A percentile compares a stretch with the other conserved stretches of the same genome.
Conservation (phyloP, 1,139 yeast species). For the Lodderomyces orthopsilosis region DNA sequence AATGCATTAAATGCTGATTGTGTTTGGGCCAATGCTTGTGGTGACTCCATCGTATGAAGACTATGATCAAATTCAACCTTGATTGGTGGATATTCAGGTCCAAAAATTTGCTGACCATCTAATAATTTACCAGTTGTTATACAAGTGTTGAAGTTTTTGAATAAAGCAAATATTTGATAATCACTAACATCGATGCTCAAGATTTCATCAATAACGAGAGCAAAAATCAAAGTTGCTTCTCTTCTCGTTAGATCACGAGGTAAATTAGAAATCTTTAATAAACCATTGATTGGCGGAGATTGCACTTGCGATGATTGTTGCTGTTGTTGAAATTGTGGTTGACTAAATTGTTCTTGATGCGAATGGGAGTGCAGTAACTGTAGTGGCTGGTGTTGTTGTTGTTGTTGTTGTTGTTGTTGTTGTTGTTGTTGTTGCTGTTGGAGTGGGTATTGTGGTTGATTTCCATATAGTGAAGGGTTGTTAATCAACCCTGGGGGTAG, state of each 20-base stretch:
- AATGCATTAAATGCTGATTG: slow-evolving; percentile 23
- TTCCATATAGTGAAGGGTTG: background rate
- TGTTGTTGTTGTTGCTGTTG: slow-evolving; percentile 3
- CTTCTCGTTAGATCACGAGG: slow-evolving; percentile 73
- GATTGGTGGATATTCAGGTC: slow-evolving; percentile 52
- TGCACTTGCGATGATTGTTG: slow-evolving; percentile 4
- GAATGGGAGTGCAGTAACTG: slow-evolving; percentile 4
- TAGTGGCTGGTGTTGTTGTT: slow-evolving; percentile 1
- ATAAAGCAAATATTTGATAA: slow-evolving; percentile 57
- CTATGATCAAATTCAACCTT: slow-evolving; percentile 39
- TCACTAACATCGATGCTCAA: slow-evolving; percentile 53
- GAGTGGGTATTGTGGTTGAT: background rate
- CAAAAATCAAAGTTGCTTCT: slow-evolving; percentile 75
- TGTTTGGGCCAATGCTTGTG: slow-evolving; percentile 16
- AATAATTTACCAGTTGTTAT: slow-evolving; percentile 67
- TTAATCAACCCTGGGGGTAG: slow-evolving; percentile 2
- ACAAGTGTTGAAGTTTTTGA: slow-evolving; percentile 63
- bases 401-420: slow-evolving; percentile 4
- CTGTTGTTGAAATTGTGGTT: slow-evolving; percentile 10
- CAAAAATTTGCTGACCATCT: slow-evolving; percentile 66
- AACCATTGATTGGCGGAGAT: slow-evolving; percentile 8
- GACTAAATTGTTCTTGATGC: slow-evolving; percentile 9
- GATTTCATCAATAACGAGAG: slow-evolving; percentile 74
- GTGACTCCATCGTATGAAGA: slow-evolving; percentile 11
- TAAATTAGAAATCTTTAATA: slow-evolving; percentile 25